phyloP scores from a whole-genome alignment of 1,139 yeast genomes.

The Pichia sp. region DNA sequence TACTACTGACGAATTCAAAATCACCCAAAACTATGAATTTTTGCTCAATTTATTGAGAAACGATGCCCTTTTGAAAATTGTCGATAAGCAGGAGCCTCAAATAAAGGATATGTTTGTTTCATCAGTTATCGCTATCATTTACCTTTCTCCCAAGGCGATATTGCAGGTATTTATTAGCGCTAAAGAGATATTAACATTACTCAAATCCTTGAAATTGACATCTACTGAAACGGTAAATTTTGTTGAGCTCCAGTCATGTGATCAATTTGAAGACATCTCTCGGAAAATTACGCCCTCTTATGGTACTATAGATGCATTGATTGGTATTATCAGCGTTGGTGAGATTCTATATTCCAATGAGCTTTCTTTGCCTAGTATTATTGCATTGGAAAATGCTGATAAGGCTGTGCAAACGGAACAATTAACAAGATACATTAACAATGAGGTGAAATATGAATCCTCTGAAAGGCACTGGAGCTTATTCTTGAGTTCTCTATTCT shows the following conservation, averaged over 20 bases:
- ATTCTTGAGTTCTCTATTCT: constrained; percentile 31
- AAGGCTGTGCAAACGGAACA: constrained; percentile 17
- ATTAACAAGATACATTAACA: constrained; percentile 18
- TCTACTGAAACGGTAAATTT: not conserved
- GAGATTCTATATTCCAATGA: constrained; percentile 38
- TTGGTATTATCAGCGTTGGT: constrained; percentile 32
- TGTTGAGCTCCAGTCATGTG: not conserved
- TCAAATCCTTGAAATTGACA: constrained; percentile 12
- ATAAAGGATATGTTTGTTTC: constrained; percentile 13
- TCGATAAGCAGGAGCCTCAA: constrained; percentile 2
- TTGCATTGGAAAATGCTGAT: constrained; percentile 29
- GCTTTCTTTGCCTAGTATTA: constrained; percentile 33
- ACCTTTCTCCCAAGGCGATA: constrained; percentile 20
- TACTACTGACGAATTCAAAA: constrained; percentile 4
- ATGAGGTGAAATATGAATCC: constrained; percentile 24
- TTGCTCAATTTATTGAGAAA: constrained; percentile 17
- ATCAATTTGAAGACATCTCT: constrained; percentile 2
- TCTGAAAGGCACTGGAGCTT: constrained; percentile 30
- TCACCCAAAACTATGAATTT: constrained; percentile 9
- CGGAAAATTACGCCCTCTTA: not conserved
- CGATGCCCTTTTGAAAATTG: constrained; percentile 13
- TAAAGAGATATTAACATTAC: constrained; percentile 20
- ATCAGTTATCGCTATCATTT: constrained; percentile 17
- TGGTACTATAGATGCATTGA: constrained; percentile 17
- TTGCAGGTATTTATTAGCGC: constrained; percentile 19